Evolutionary conservation across 2,329 filamentous ascomycete species (phyloP), one percentile per base, ranked within the genome.

Genomic region (Colletotrichum tropicale): DNA sequence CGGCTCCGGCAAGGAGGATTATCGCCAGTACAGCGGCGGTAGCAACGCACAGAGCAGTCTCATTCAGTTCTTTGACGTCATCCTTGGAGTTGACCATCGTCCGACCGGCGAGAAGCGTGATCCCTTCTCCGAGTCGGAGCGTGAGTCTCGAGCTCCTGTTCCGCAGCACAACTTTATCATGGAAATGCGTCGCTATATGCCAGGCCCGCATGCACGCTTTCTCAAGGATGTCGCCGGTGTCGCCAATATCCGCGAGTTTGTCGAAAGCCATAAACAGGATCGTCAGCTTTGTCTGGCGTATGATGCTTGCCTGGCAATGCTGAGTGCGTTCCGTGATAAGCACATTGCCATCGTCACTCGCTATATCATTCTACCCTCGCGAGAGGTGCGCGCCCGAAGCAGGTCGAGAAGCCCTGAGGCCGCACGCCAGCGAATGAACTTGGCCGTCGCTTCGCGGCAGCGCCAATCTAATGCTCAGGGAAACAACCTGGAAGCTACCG

Each of bases 121-220:
- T 62, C 80, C 84, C 18, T 81, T 85, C 3, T 84, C 86, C 15
- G 86, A 87, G 28, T 84, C 85, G 6, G 88, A 88, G 43, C 87
- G 88, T 67, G 89, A 90, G 58, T 79, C 82, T 8, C 80, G 81
- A 80, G 87, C 77, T 68, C 77, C 80, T 56, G 72, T 82, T 73
- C 78, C 86, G 86, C 70, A 90, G 55, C 92, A 98, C 86, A 98
- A 97, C 81, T 99, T 99, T 86, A 96, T 99, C 82, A 92, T 94
- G 81, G 97, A 99, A 78, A 99, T 99, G 97, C 94, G 96, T 74
- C 91, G 91, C 61, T 99, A 99, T 86, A 99, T 99, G 97, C 97
- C 97, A 0, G 96, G 96, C 1, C 92, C 94, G 0, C 97, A 99
- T 82, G 94, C 96, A 5, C 93, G 94, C 55, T 99, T 99, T 86